Evolutionary conservation across 1,139 yeast genomes (phyloP), one percentile per base, ranked within the genome.

Genomic region (Suhomyces chickasaworum): DNA sequence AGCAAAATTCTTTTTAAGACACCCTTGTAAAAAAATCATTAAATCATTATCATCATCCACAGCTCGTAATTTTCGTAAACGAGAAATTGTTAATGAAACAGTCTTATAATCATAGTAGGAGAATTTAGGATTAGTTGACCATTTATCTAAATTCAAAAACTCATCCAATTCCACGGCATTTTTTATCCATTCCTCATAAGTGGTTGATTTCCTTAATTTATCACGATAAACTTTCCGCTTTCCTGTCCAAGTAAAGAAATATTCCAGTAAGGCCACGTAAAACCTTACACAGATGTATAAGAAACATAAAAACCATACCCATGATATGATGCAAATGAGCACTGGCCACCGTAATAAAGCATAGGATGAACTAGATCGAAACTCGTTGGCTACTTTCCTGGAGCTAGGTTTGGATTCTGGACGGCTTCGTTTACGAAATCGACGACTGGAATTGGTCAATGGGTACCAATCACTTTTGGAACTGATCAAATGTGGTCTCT

Each of bases 381-480:
- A 76, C 48, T 77, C 79, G 48, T 76, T 75, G 39, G 45, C 37
- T 67, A 69, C 53, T 64, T 53, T 39, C 61, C 64, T 42, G 56
- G 56, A 15, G 46, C 54, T 50, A 41, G 53, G 37, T 40, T 50
- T 37, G 37, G 40, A 25, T 35, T 40, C 36, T 44, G 46, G 21
- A 33, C 21, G 36, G 31, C 29, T 21, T n/a, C 35, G 35, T 46
- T 40, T 45, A 20, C 46, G 39, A 45, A 32, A 48, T 48, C 42
- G 39, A 40, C 41, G 42, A 50, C 33, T 37, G 25, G 22, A 71
- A 16, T 52, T 64, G 36, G 74, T 69, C 3, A 83, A 68, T 0
- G 90, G 90, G 16, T 78, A 78, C 91, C 90, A 84, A 60, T 85
- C 90, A 53, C 78, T 80, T 54, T 78, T 76, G 2, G 89, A 83